Conservation (phyloP, 495 filamentous ascomycete genomes). For the Aspergillus avenaceus region DNA sequence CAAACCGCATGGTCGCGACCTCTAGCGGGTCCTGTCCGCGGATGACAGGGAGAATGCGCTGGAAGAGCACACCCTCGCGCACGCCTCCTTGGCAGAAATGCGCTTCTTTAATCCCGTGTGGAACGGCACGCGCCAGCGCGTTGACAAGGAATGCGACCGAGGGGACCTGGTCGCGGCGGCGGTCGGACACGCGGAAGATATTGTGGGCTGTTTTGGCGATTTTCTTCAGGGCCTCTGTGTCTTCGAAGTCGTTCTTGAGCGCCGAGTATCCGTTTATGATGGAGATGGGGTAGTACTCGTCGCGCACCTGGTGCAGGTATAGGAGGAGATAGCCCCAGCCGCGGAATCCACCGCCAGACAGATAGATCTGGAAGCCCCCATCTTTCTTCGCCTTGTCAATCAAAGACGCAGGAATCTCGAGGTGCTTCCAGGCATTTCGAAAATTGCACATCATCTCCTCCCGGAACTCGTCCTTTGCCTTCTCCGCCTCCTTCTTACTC, state of each 20-base stretch:
- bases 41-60: conserved; percentile 53
- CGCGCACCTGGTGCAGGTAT: conserved; percentile 57
- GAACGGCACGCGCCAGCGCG: conserved; percentile 63
- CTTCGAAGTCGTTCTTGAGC: conserved; percentile 53
- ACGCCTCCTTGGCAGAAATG: conserved; percentile 85
- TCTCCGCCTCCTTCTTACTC: conserved; percentile 21
- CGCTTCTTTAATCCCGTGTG: conserved; percentile 60
- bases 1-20: conserved; percentile 52
- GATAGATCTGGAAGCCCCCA: conserved; percentile 64
- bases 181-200: conserved; percentile 80
- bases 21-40: conserved; percentile 63
- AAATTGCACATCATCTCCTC: conserved; percentile 57
- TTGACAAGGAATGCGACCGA: conserved; percentile 77
- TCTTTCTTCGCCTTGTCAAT: conserved; percentile 30
- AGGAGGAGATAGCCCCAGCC: conserved; percentile 81
- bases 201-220: conserved; percentile 38
- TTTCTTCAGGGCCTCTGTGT: conserved; percentile 54
- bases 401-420: conserved; percentile 53
- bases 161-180: conserved; percentile 75
- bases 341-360: conserved; percentile 87
- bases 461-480: conserved; percentile 39
- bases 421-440: conserved; percentile 52
- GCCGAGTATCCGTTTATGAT: conserved; percentile 79
- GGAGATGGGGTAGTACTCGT: conserved; percentile 77
- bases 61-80: conserved; percentile 73